Base-by-base conservation (phyloP, 345 rosid genomes). In the Punica granatum region DNA sequence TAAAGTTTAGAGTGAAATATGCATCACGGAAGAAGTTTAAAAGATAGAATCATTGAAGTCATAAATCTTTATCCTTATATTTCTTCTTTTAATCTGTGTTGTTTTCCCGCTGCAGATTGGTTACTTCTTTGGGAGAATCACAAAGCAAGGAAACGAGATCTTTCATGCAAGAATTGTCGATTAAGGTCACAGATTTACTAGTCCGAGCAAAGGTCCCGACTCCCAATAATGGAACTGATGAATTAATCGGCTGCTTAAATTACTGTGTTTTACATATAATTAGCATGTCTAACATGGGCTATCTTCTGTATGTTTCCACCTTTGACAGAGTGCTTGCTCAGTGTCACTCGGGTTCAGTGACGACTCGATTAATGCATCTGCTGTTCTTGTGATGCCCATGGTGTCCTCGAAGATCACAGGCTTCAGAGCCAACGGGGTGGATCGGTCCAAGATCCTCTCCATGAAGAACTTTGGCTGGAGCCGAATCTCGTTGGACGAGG, bases 371-470 rank as follows among this genome's bases (percentile, higher is more conserved):
- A 91, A 86, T n/a, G 97, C 99, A 69, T 90, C 99, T 6, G 97
- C 99, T 9, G 71, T 91, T 66, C 84, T 94, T 1, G 99, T 94
- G 58, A 94, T 94, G 97, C 99, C 97, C 21, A 94, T 94, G 97
- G 86, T 94, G 56, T 94, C 97, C 23, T 91, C 99, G 23, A 94
- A 84, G 85, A 86, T 86, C 13, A 90, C 93, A 46, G 97, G 95
- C 39, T 94, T 91, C 63, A 83, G 97, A 78, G 90, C 92, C 63
- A 86, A 75, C 16, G 79, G 81, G 26, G 67, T 91, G 14, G 95
- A 94, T 70, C 73, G 92, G 48, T 82, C 87, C 0, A 84, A 87
- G 82, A 65, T 85, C 25, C 73, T 91, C 44, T 84, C 92, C 18
- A 54, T 91, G 78, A 85, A 80, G 83, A 86, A 73, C 74, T 77